Base-by-base conservation (phyloP, 805 yeast genomes). In the Pichia exigua region DNA sequence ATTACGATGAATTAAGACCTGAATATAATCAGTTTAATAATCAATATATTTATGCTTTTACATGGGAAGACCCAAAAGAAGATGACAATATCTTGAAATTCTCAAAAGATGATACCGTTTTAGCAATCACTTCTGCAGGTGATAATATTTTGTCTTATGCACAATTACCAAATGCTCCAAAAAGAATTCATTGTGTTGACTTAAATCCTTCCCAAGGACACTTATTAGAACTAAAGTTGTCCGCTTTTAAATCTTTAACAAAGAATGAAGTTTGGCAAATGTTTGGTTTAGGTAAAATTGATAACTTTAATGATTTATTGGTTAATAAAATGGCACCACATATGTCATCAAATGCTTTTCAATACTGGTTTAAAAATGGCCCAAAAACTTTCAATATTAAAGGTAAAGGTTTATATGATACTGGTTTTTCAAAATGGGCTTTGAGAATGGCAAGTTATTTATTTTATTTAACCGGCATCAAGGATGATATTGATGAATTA, bases 1-100 rank as follows among this genome's bases (percentile, higher is more conserved):
- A 81, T 68, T 87, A 82, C 61, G 89, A 87, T 65, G 92, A 85
- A 61, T 65, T 81, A 57, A 78, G 79, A 61, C 81, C 84, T 9
- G 76, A 77, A 58, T 83, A 83, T 63, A 77, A 76, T 47, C 90
- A 85, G 65, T 87, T 87, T 71, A 80, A 78, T 53, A 76, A 85
- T 62, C 90, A 87, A 68, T 87, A 85, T 65, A 87, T 87, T 54
- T 87, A 87, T 63, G 91, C 95, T 5, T 87, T 87, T 67, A 87
- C 95, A 8, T 87, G 95, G 95, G 95, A 87, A 67, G 95, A 87
- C 63, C 95, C 95, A 30, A 75, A 85, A 51, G 94, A 85, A 68
- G 95, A 87, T 69, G 78, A 79, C 54, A 74, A 74, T 47, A 83
- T 87, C 51, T 73, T 87, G 58, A 76, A 81, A 44, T 72, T 87